Base-by-base conservation (phyloP, 2,329 filamentous ascomycete genomes). In the Xylaria arbuscula region DNA sequence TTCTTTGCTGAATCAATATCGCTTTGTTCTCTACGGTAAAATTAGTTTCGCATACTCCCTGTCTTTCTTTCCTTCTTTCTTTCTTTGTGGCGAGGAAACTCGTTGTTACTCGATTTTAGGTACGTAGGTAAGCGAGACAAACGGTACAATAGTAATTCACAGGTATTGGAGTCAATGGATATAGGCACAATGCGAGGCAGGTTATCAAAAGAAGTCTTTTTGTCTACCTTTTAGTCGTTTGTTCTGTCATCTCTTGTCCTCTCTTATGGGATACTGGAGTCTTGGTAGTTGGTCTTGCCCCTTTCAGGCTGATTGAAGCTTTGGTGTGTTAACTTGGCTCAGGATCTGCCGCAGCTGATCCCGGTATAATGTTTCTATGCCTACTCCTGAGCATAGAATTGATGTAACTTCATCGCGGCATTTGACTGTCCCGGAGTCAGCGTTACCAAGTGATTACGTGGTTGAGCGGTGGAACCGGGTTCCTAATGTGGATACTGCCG, bases 11-110 rank as follows among this genome's bases (percentile, higher is more conserved):
- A 6, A n/a, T 42, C 47, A 4, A 62, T 34, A 62, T 47, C 47
- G 60, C 38, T 47, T 62, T 62, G 51, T 62, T 13, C 6, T 9
- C 17, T 47, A 38, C 34, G 24, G 36, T 55, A 47, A 47, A 55
- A 55, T 54, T 62, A 54, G 59, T 22, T 22, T 3, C 15, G 7
- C 13, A 17, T 17, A 45, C 22, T 42, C 24, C 8, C 4, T 38
- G 19, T 22, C 15, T 38, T 24, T 42, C 54, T 54, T 22, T 17
- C 42, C 15, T 32, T 15, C 13, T 32, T 34, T 15, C 13, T 32
- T 34, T 45, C 34, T 13, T 15, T 36, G 5, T 6, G 4, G 53
- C 32, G 54, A 62, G 54, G 59, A 32, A 10, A 19, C 8, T 51
- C 15, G 8, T 42, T 28, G 19, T 56, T n/a, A n/a, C n/a, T n/a